Evolutionary conservation across 371 early-diverging fungal species (phyloP), one percentile per base, ranked within the genome.

Genomic region (Mucor racemosus): DNA sequence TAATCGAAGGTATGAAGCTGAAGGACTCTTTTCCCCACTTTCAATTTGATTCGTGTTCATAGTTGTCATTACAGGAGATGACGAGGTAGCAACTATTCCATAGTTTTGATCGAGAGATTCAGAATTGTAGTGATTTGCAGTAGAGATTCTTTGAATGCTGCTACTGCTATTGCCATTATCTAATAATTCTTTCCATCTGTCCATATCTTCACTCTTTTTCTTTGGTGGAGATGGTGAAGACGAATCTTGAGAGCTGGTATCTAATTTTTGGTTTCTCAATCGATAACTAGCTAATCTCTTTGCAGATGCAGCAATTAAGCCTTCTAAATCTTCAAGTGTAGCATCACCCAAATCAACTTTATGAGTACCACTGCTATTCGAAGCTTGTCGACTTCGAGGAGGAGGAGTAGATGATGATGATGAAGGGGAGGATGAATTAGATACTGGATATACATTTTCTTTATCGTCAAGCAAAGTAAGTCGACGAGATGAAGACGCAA

Each of bases 271-370:
- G 19, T 70, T 72, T 68, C 71, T 50, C 13, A 79, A 44, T 39
- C 78, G 69, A 62, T 76, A 80, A 62, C 74, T 77, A 15, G 78
- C 80, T 19, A 76, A 62, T 58, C 80, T 59, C 59, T 78, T 73
- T 19, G 83, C 83, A 36, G 83, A 82, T 17, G 78, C 78, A 19
- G 83, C 83, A 69, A 82, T 82, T 17, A 82, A 44, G 5, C 71
- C 79, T 68, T 82, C 78, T 5, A 82, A 58, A 62, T 80, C 80
- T 53, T 81, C 81, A 36, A 81, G 58, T 2, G 75, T 78, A 4
- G 79, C 79, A 31, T 81, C 81, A 17, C 73, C 76, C 39, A 74
- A 63, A 66, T 75, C 76, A 14, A 76, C 59, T 56, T 60, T 76
- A n/a, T 50, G 53, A 31, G 21, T 19, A 10, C 38, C 40, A 44